Conservation (phyloP, 495 filamentous ascomycete species). For the Xylaria flabelliformis region DNA sequence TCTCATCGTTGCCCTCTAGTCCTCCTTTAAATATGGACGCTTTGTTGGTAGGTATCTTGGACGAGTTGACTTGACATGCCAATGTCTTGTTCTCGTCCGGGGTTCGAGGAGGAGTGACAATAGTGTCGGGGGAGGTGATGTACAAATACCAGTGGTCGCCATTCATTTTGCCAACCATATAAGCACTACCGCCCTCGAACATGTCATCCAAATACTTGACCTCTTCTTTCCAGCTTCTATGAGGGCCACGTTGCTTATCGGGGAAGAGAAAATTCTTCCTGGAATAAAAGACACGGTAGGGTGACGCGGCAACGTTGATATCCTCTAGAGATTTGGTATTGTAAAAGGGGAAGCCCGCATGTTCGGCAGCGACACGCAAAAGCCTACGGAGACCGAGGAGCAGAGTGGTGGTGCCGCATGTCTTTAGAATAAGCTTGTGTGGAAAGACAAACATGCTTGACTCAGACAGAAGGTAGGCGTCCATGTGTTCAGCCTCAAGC, state of each 20-base stretch:
- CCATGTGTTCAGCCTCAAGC: conserved; percentile 91
- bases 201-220: conserved; percentile 88
- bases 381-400: conserved; percentile 87
- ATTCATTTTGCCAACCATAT: conserved; percentile 99
- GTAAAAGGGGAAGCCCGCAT: conserved; percentile 81
- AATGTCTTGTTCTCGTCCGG: conserved; percentile 57
- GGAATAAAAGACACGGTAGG: conserved; percentile 97
- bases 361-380: conserved; percentile 84
- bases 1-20: conserved; percentile 73
- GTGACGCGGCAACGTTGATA: conserved; percentile 74
- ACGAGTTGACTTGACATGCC: conserved; percentile 40
- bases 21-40: conserved; percentile 60
- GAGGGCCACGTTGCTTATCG: conserved; percentile 90
- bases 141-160: conserved; percentile 99
- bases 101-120: conserved; percentile 84
- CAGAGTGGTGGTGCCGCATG: conserved; percentile 96
- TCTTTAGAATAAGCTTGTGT: conserved; percentile 99
- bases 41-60: conserved; percentile 68
- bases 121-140: conserved; percentile 82
- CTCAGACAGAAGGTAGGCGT: conserved; percentile 97
- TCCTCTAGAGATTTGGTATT: conserved; percentile 58
- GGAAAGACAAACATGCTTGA: conserved; percentile 99
- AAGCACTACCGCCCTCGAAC: conserved; percentile 92
- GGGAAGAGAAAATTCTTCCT: conserved; percentile 98
- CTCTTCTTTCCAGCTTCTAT: conserved; percentile 97